These are phyloP conservation scores for Leavenworthia alabamica DNA, from an alignment of 345 rosid genomes.

Conservation along the genomic window DNA sequence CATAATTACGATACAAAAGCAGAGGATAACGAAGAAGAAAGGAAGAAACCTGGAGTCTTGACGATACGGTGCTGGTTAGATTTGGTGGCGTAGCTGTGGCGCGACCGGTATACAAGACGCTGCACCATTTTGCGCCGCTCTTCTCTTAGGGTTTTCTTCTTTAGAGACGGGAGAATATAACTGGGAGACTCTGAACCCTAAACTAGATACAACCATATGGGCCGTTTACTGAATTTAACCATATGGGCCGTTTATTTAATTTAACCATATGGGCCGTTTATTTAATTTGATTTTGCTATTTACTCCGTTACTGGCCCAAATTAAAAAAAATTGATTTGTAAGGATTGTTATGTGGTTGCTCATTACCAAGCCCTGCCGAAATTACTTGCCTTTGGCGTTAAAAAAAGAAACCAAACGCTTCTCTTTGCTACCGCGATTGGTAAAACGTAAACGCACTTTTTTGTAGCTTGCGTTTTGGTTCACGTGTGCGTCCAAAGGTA, in stretches of 20 bases:
- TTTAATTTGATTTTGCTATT: not conserved
- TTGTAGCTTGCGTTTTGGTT: not conserved
- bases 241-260: slow-evolving; percentile 4
- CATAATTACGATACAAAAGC: not conserved
- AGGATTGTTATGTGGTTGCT: too few species aligned
- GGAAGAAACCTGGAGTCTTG: slow-evolving; percentile 45
- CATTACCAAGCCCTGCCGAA: too few species aligned
- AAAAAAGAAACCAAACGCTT: too few species aligned
- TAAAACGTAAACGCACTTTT: slow-evolving; percentile 15
- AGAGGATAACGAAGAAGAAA: not conserved
- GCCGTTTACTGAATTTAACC: too few species aligned
- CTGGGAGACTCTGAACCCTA: slow-evolving; percentile 6
- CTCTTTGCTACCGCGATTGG: too few species aligned
- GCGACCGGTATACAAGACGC: slow-evolving; percentile 53
- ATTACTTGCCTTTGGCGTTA: too few species aligned
- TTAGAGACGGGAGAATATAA: not conserved
- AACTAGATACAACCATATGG: not conserved
- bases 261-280: not conserved
- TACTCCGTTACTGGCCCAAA: not conserved
- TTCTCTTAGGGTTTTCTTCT: slow-evolving; percentile 12
- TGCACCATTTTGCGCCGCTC: slow-evolving; percentile 51
- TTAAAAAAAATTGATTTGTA: slow-evolving; percentile 22
- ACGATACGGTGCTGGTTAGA: slow-evolving; percentile 63
- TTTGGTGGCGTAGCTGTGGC: slow-evolving; percentile 75
- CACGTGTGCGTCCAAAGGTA: not conserved